Evolutionary conservation across 2,329 filamentous ascomycete genomes (phyloP).

Genomic region (Rhynchosporium secalis): DNA sequence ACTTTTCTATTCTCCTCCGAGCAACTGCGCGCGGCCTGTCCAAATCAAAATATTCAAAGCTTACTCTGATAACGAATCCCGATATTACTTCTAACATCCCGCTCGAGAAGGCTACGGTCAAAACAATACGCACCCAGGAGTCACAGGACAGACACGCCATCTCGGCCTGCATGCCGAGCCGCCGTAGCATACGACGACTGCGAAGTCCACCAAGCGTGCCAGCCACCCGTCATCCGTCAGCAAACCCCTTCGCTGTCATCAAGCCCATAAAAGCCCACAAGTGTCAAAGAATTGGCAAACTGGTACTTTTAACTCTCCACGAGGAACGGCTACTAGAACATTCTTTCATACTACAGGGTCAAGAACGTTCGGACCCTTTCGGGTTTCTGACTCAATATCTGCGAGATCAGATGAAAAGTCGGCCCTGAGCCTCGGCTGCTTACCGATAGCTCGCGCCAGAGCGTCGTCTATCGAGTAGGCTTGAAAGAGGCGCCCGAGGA

Average conservation of each 20-base stretch:
- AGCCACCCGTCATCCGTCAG: not conserved
- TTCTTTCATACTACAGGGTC: not conserved
- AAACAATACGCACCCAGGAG: not conserved
- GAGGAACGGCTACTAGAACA: not conserved
- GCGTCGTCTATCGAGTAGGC: slow-evolving; percentile 4
- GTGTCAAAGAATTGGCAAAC: not conserved
- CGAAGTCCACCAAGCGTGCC: not conserved
- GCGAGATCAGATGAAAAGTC: not conserved
- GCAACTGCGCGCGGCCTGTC: not conserved
- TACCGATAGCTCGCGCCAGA: not conserved
- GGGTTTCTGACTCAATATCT: not conserved
- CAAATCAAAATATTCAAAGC: not conserved
- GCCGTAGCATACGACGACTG: not conserved
- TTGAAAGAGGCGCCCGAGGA: not conserved
- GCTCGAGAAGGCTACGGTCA: not conserved
- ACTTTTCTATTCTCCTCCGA: not conserved
- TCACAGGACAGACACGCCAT: not conserved
- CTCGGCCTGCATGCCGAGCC: slow-evolving; percentile 4
- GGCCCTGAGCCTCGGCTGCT: not conserved
- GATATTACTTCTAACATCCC: not conserved
- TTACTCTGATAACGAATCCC: not conserved
- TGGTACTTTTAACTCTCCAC: not conserved
- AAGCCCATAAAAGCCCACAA: not conserved
- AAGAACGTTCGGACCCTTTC: not conserved
- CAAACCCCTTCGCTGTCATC: not conserved